Conservation (phyloP, 331 rosid species). For the Spiraea crenata region DNA sequence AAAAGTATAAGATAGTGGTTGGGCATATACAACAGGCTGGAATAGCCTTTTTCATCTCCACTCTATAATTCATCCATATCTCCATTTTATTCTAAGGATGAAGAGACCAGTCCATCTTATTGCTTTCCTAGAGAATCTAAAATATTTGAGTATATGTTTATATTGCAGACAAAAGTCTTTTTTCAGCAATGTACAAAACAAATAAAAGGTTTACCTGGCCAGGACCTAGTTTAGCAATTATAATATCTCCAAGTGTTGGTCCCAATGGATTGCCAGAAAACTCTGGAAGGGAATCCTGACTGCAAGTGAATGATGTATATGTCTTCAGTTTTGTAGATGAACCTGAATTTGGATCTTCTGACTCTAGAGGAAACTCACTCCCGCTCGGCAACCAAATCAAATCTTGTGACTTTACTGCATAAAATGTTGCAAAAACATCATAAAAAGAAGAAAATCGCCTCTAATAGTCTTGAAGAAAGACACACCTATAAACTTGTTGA, state of each 20-base stretch:
- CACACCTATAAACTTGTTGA: neutral
- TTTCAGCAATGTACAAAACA: neutral
- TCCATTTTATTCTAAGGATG: neutral
- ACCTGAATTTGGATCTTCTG: conserved; percentile 44
- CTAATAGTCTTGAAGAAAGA: neutral
- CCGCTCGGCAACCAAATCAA: conserved; percentile 88
- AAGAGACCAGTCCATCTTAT: neutral
- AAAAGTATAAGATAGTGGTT: neutral
- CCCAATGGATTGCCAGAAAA: conserved; percentile 50
- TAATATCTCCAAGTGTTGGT: conserved; percentile 53
- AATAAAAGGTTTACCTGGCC: conserved; percentile 64
- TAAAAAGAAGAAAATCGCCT: conserved; percentile 14
- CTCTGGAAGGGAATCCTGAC: conserved; percentile 66
- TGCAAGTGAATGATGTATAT: conserved; percentile 74
- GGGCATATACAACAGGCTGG: neutral
- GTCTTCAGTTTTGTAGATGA: conserved; percentile 59
- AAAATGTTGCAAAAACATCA: conserved; percentile 25
- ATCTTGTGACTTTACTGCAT: conserved; percentile 68
- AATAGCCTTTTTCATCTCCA: neutral
- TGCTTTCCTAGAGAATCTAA: neutral
- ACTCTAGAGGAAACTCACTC: conserved; percentile 48
- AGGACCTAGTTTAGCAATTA: conserved; percentile 72
- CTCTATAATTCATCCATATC: neutral
- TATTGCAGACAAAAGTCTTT: neutral
- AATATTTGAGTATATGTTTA: neutral